A percentile compares a stretch with the other conserved stretches of the same genome.
Conservation (phyloP, 345 rosid species). For the Melaleuca alternifolia region DNA sequence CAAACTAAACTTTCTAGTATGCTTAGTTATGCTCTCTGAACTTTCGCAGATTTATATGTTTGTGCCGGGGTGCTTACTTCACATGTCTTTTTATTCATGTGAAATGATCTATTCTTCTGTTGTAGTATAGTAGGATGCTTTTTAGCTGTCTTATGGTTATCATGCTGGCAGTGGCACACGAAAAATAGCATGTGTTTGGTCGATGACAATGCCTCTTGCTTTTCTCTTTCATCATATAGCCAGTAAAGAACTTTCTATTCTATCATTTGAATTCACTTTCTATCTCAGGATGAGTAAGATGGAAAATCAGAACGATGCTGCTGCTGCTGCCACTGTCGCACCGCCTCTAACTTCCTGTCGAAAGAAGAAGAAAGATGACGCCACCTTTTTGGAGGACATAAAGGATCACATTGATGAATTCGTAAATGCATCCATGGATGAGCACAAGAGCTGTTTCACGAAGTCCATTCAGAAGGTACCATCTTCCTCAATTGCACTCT, state of each 20-base stretch:
- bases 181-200: not conserved
- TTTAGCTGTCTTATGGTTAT: not conserved
- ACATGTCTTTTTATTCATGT: not conserved
- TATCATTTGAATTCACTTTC: not conserved
- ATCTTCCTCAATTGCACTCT: not conserved
- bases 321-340: not conserved
- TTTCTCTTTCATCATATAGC: not conserved
- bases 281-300: not conserved
- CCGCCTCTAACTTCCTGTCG: slow-evolving; percentile 48
- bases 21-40: not conserved
- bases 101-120: not conserved
- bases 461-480: slow-evolving; percentile 67
- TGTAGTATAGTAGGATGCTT: not conserved
- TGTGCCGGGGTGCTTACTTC: not conserved
- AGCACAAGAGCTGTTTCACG: slow-evolving; percentile 69
- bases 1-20: no score
- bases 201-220: not conserved
- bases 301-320: not conserved
- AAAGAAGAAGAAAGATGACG: slow-evolving; percentile 62
- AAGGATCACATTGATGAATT: slow-evolving; percentile 88
- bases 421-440: slow-evolving; percentile 73
- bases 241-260: not conserved
- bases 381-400: slow-evolving; percentile 63
- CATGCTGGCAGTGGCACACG: not conserved
- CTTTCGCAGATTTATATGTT: not conserved